phyloP scores from a whole-genome alignment of 345 rosid genomes.

The Gynandropsis gynandra region DNA sequence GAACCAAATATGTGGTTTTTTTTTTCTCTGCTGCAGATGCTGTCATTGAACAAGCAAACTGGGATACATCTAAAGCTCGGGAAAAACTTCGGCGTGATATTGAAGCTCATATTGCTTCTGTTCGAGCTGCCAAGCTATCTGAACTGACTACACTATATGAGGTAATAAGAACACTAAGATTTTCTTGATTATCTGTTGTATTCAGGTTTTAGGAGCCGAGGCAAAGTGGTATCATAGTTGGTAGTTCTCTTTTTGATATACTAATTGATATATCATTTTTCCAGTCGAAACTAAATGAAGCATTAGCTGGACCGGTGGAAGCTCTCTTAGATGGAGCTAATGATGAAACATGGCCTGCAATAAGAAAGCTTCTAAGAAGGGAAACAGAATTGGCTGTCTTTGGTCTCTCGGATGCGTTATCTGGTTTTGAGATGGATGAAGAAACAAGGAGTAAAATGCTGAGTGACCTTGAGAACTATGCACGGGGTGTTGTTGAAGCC shows the following conservation, averaged over 20 bases:
- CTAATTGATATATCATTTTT: conserved; percentile 21
- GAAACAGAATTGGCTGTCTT: conserved; percentile 65
- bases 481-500: conserved; percentile 69
- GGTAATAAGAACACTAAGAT: conserved; percentile 35
- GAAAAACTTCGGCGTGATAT: conserved; percentile 84
- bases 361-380: conserved; percentile 57
- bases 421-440: conserved; percentile 76
- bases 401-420: conserved; percentile 59
- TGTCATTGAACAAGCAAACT: conserved; percentile 72
- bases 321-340: conserved; percentile 87
- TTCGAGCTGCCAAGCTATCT: conserved; percentile 69
- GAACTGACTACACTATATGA: conserved; percentile 69
- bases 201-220: too few relatives aligned
- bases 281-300: conserved; percentile 70
- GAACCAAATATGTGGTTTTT: not conserved
- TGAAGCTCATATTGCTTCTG: conserved; percentile 74
- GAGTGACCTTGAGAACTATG: conserved; percentile 44
- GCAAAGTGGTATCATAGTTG: too few relatives aligned
- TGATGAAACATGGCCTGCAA: conserved; percentile 82
- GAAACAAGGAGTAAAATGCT: conserved; percentile 57
- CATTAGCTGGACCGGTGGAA: conserved; percentile 81
- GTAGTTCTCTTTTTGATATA: conserved; percentile 11
- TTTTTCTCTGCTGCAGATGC: conserved; percentile 48
- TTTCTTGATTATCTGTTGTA: not conserved
- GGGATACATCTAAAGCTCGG: conserved; percentile 74